These are phyloP conservation scores for Trifolium dubium DNA, from an alignment of 306 rosid species.

Conservation along the genomic window DNA sequence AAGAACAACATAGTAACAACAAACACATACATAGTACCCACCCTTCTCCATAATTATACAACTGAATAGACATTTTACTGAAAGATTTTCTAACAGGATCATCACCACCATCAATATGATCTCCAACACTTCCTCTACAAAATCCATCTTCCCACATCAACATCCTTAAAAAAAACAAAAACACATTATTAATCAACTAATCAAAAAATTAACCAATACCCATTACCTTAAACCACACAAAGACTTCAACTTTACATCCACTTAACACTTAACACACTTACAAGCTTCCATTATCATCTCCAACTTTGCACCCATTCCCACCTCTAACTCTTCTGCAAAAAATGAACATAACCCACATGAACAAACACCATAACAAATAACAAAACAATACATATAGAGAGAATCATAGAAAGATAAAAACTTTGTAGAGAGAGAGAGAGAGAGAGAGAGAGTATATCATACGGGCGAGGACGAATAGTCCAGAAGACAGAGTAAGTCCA, in stretches of 20 bases:
- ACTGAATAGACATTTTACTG: conserved; percentile 99
- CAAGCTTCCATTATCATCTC: conserved; percentile 97
- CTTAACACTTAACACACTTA: no score
- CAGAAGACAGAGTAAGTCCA: conserved; percentile 99
- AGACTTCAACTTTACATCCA: background rate
- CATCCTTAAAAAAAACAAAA: conserved; percentile 69
- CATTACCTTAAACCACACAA: conserved; percentile 4
- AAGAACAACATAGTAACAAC: conserved; percentile 25
- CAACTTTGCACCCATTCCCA: conserved; percentile 98
- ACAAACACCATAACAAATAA: conserved; percentile 28
- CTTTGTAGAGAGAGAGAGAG: background rate
- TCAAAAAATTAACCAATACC: conserved; percentile 5
- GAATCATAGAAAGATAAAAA: conserved; percentile 31
- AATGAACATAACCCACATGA: conserved; percentile 48
- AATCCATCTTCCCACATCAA: conserved; percentile 99
- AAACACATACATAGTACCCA: conserved; percentile 99
- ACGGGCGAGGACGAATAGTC: conserved; percentile 99
- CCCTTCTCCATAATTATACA: conserved; percentile 99
- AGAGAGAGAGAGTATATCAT: conserved; percentile 39
- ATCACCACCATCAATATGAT: conserved; percentile 82
- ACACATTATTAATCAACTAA: background rate
- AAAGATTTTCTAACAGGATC: conserved; percentile 92
- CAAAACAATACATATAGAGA: conserved; percentile 33
- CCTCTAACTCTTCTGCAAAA: conserved; percentile 90
- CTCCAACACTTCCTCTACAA: conserved; percentile 88